Conservation (phyloP, 2,329 filamentous ascomycete species). For the Colletotrichum aenigma region DNA sequence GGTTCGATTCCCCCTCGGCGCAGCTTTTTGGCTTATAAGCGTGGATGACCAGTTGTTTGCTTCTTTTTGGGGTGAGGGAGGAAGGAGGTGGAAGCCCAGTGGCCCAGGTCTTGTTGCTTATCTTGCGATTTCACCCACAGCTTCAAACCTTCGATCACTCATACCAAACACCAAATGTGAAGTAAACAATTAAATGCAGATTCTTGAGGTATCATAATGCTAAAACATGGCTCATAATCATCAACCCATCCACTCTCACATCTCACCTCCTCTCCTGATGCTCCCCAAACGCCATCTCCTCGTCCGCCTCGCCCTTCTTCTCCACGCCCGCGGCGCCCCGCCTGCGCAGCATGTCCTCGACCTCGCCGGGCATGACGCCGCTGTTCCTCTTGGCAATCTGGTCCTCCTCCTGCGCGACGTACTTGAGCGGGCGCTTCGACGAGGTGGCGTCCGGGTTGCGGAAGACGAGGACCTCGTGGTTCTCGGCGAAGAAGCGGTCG, state of each 20-base stretch:
- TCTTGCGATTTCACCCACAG: no score
- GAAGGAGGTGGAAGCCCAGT: no score
- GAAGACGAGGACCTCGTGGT: conserved; percentile 25
- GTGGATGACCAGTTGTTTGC: no score
- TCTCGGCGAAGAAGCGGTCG: conserved; percentile 28
- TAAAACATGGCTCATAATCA: not conserved
- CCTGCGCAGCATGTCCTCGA: not conserved
- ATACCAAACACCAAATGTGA: not conserved
- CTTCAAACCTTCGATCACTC: no score
- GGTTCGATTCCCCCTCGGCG: not conserved
- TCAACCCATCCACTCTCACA: not conserved
- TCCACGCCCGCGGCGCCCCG: not conserved
- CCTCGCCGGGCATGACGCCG: not conserved
- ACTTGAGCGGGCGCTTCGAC: conserved; percentile 22
- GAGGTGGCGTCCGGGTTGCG: conserved; percentile 26
- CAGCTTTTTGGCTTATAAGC: no score
- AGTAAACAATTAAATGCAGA: not conserved
- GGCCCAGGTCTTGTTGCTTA: no score
- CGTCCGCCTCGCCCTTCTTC: not conserved
- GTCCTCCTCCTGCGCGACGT: conserved; percentile 24
- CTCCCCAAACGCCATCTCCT: conserved; percentile 17
- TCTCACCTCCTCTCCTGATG: conserved; percentile 1
- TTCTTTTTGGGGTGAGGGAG: no score
- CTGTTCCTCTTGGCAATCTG: conserved; percentile 23
- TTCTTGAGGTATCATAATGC: not conserved